These are phyloP conservation scores for Trichocladium antarcticum DNA, from an alignment of 495 filamentous ascomycete species.

Conservation along the genomic window DNA sequence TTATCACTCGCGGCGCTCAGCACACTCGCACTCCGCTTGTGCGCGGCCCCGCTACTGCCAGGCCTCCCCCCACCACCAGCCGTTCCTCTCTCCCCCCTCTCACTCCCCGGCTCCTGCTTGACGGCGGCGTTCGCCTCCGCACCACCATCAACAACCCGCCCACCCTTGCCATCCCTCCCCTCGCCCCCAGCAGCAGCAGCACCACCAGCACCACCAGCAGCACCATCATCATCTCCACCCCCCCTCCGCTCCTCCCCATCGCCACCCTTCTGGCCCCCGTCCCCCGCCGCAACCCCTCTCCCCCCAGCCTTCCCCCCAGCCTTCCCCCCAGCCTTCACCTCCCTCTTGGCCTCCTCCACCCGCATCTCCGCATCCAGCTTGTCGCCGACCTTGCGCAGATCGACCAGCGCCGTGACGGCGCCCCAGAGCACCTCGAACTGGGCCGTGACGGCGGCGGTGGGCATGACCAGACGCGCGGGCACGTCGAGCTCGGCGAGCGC, in stretches of 20 bases:
- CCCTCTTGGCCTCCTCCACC: constrained; percentile 53
- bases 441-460: constrained; percentile 66
- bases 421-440: constrained; percentile 71
- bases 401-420: constrained; percentile 63
- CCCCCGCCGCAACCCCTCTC: constrained; percentile 7
- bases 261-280: constrained; percentile 2
- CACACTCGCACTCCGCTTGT: constrained; percentile 69
- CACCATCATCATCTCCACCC: background rate
- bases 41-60: constrained; percentile 30
- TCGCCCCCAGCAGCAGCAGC: constrained; percentile 8
- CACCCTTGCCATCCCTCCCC: background rate
- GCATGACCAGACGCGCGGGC: constrained; percentile 68
- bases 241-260: constrained; percentile 7
- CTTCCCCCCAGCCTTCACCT: constrained; percentile 44
- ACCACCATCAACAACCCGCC: background rate
- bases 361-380: constrained; percentile 78
- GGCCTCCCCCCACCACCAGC: constrained; percentile 4
- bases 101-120: constrained; percentile 8
- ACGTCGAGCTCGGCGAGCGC: constrained; percentile 72
- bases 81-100: constrained; percentile 12
- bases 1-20: constrained; percentile 57
- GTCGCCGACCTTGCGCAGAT: constrained; percentile 71
- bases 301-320: constrained; percentile 5
- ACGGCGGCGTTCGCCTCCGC: background rate
- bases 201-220: constrained; percentile 1